Evolutionary conservation across 495 filamentous ascomycete species (phyloP).

Genomic region (Coniosporium apollinis): DNA sequence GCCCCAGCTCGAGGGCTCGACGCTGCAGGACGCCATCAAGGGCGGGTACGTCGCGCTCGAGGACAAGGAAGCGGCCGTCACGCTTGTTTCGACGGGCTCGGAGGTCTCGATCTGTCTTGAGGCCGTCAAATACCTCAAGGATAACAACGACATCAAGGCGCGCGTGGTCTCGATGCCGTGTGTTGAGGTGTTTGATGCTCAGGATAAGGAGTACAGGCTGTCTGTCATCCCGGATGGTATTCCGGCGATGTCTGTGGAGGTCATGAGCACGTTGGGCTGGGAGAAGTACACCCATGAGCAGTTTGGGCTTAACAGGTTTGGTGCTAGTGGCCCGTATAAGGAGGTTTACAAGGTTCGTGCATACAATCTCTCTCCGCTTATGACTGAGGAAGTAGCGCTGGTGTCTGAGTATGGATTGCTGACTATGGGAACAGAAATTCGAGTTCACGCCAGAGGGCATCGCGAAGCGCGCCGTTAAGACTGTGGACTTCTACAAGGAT

Average conservation of each 20-base stretch:
- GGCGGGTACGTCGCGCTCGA: slow-evolving; percentile 88
- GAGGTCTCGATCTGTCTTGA: slow-evolving; percentile 92
- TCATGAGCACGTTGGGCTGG: slow-evolving; percentile 87
- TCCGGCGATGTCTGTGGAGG: slow-evolving; percentile 85
- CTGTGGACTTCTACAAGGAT: slow-evolving; percentile 94
- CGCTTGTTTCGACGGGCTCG: slow-evolving; percentile 85
- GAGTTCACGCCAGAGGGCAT: slow-evolving; percentile 96
- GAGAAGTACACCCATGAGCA: slow-evolving; percentile 98
- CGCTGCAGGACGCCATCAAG: slow-evolving; percentile 73
- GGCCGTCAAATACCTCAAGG: slow-evolving; percentile 74
- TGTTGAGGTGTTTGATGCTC: slow-evolving; percentile 92
- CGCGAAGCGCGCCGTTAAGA: slow-evolving; percentile 79
- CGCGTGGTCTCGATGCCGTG: slow-evolving; percentile 94
- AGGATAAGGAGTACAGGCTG: slow-evolving; percentile 85
- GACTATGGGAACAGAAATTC: slow-evolving; percentile 55
- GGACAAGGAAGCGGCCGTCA: slow-evolving; percentile 66
- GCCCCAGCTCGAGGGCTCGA: slow-evolving; percentile 87
- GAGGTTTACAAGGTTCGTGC: slow-evolving; percentile 77
- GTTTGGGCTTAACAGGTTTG: slow-evolving; percentile 97
- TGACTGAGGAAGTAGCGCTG: slow-evolving; percentile 1
- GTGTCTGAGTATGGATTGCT: background rate
- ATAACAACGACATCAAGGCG: slow-evolving; percentile 73
- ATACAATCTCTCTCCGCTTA: background rate
- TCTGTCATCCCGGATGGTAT: slow-evolving; percentile 86
- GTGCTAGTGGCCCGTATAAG: slow-evolving; percentile 92